Conservation (phyloP, 2,329 filamentous ascomycete species). For the Curvularia sp. region DNA sequence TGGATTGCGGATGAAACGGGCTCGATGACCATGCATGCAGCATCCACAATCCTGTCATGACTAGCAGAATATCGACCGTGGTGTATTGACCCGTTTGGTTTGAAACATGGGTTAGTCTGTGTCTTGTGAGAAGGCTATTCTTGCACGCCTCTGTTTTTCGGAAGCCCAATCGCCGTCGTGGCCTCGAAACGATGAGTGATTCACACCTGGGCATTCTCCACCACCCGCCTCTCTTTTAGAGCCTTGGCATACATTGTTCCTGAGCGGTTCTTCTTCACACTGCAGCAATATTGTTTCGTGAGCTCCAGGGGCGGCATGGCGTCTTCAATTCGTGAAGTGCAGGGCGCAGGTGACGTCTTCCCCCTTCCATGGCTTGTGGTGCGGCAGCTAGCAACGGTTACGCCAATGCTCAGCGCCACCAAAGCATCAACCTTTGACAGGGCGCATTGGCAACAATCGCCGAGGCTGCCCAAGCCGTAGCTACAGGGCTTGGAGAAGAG, state of each 20-base stretch:
- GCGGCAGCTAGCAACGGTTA: slow-evolving; percentile 1
- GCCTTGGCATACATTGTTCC: slow-evolving; percentile 8
- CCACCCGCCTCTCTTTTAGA: not conserved
- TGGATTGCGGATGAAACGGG: slow-evolving; percentile 14
- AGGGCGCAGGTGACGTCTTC: slow-evolving; percentile 22
- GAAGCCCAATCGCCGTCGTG: slow-evolving; percentile 3
- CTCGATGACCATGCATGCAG: slow-evolving; percentile 25
- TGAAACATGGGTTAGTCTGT: slow-evolving; percentile 9
- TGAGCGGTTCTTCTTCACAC: slow-evolving; percentile 13
- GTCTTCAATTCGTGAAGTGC: slow-evolving; percentile 8
- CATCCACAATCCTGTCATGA: slow-evolving; percentile 17
- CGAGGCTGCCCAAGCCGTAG: slow-evolving; percentile 13
- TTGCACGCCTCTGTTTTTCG: slow-evolving; percentile 5
- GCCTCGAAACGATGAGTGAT: slow-evolving; percentile 29
- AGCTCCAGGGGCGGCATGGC: slow-evolving; percentile 6
- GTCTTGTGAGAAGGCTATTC: not conserved
- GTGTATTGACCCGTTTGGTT: slow-evolving; percentile 1
- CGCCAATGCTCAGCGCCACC: slow-evolving; percentile 2
- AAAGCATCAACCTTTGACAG: slow-evolving; percentile 19
- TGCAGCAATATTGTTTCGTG: slow-evolving; percentile 9
- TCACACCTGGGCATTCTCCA: slow-evolving; percentile 17
- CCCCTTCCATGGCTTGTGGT: slow-evolving; percentile 11
- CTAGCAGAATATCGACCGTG: slow-evolving; percentile 3
- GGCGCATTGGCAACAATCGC: slow-evolving; percentile 17
- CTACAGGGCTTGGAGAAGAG: slow-evolving; percentile 16